Evolutionary conservation across 2,329 filamentous ascomycete genomes (phyloP), one percentile per base, ranked within the genome.

Genomic region (Paraphaeosphaeria sporulosa): DNA sequence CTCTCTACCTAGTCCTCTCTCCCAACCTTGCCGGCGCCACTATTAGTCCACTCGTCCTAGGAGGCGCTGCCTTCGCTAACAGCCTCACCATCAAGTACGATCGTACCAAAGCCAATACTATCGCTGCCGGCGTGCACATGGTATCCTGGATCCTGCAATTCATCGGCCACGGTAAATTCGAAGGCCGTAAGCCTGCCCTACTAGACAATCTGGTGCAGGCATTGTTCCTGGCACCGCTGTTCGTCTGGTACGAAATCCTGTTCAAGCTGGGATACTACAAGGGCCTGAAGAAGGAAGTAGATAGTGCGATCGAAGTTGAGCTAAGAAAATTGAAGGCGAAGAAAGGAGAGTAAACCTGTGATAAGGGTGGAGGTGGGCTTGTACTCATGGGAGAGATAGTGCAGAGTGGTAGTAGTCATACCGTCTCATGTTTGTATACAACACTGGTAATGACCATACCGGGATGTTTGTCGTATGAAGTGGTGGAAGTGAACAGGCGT

Each of bases 201-300:
- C 80, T 98, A 58, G 94, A 97, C 79, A 98, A 97, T 73, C 79
- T 98, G 46, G 84, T 95, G 54, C 95, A 98, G 80, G 94, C 95
- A 42, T 78, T 98, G 65, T 94, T 98, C 72, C 83, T 98, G 38
- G 95, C 94, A 1, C 95, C 95, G 30, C 88, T 99, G 72, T 99
- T 98, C 71, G 94, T 98, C 58, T 98, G 95, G 92, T 90, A 98
- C 69, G 94, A 98, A 81, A 79, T 94, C 12, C 83, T 98, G 47
- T 98, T 98, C 81, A 88, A 85, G 74, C 85, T 96, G 58, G 94
- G 94, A 30, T 97, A 97, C 79, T 87, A 94, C 62, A 83, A 81
- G 15, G 67, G 63, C 0, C 78, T 78, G 69, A 91, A 93, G 63
- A 63, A 17, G 52, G 71, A 74, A 53, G 71, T 76, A 3, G 70